Evolutionary conservation across 2,329 filamentous ascomycete genomes (phyloP).

Genomic region (Paraphoma sp.): DNA sequence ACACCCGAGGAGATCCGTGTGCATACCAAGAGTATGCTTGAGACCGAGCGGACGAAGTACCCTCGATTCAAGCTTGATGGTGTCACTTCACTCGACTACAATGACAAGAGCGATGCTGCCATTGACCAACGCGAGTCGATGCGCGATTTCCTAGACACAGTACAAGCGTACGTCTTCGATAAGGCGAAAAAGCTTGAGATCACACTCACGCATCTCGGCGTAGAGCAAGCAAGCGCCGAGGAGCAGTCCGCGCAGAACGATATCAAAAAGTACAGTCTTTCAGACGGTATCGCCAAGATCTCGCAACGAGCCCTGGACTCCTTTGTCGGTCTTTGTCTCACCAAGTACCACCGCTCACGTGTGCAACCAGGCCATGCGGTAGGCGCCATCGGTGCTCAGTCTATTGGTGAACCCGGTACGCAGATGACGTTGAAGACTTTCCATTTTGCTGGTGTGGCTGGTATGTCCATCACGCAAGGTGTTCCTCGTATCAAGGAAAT

Average conservation of each 20-base stretch:
- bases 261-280: conserved; percentile 44
- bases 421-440: conserved; percentile 99
- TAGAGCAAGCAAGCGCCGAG: conserved; percentile 19
- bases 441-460: conserved; percentile 99
- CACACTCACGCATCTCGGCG: conserved; percentile 39
- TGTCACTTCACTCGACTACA: conserved; percentile 65
- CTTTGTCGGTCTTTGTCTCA: conserved; percentile 83
- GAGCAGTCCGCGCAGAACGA: conserved; percentile 33
- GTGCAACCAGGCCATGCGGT: conserved; percentile 96
- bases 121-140: conserved; percentile 72
- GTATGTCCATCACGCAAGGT: conserved; percentile 99
- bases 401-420: conserved; percentile 96
- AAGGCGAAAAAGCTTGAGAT: conserved; percentile 68
- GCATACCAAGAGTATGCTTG: conserved; percentile 72
- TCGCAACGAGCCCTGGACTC: conserved; percentile 73
- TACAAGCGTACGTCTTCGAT: conserved; percentile 73
- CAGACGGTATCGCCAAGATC: conserved; percentile 83
- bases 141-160: conserved; percentile 79
- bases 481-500: conserved; percentile 99
- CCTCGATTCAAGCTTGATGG: conserved; percentile 41
- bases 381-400: conserved; percentile 94
- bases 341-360: conserved; percentile 89
- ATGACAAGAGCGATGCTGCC: conserved; percentile 68
- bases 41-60: conserved; percentile 68
- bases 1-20: conserved; percentile 75